A percentile compares a stretch with the other conserved stretches of the same genome.
phyloP scores from a whole-genome alignment of 495 filamentous ascomycete genomes.

The Neurospora sp. region DNA sequence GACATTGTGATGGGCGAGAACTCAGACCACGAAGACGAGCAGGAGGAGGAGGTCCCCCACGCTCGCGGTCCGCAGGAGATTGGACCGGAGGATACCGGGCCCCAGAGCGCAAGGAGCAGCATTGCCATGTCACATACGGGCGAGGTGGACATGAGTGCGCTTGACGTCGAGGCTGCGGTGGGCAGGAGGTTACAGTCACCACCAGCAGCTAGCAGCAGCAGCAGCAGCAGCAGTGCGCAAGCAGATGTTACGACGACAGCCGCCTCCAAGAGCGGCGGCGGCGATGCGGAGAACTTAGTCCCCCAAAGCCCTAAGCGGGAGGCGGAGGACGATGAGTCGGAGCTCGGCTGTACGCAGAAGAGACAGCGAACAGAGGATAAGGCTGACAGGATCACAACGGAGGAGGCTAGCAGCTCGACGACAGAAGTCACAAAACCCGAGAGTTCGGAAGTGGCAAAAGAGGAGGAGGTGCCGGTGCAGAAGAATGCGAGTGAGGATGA shows the following conservation, averaged over 20 bases:
- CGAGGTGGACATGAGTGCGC: constrained; percentile 33
- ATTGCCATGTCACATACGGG: constrained; percentile 15
- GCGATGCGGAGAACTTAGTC: background rate
- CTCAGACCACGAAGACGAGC: constrained; percentile 20
- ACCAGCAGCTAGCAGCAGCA: constrained; percentile 1
- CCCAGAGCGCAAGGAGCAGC: constrained; percentile 42
- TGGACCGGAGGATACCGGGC: constrained; percentile 77
- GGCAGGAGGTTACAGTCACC: constrained; percentile 26
- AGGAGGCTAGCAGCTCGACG: background rate
- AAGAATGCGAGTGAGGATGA: background rate
- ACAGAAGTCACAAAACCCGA: background rate
- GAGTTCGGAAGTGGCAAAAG: background rate
- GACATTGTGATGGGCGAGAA: constrained; percentile 24
- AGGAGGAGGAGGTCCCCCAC: constrained; percentile 58
- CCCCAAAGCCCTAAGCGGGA: constrained; percentile 32
- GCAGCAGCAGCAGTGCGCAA: background rate
- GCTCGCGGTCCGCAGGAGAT: constrained; percentile 73
- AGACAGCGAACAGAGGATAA: constrained; percentile 23
- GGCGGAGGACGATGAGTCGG: constrained; percentile 30
- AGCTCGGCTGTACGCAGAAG: constrained; percentile 24
- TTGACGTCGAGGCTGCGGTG: constrained; percentile 45
- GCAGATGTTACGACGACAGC: background rate
- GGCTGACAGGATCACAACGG: background rate
- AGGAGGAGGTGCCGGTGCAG: background rate
- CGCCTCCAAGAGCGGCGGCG: background rate